These are phyloP conservation scores for Adansonia digitata DNA, from an alignment of 345 rosid genomes.

Conservation along the genomic window DNA sequence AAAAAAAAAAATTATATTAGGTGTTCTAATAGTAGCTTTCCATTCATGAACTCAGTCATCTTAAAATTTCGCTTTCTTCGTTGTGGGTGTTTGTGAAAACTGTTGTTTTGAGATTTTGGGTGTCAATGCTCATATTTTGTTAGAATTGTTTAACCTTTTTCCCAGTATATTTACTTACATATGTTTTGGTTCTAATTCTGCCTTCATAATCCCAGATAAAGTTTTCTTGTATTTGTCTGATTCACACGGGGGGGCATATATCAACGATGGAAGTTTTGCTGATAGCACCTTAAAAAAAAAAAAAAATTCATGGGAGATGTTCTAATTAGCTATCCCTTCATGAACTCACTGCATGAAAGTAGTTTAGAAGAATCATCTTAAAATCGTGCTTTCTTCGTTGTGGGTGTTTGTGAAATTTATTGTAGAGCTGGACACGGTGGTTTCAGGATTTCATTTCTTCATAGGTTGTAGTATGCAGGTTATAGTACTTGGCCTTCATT, in stretches of 20 bases:
- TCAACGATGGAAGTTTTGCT: constrained; percentile 24
- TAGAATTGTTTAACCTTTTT: not conserved
- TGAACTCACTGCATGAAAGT: no score
- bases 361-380: not conserved
- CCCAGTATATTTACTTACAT: not conserved
- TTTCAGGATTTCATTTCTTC: not conserved
- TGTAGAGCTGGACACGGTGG: not conserved
- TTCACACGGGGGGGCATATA: constrained; percentile 44
- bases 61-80: not conserved
- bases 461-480: not conserved
- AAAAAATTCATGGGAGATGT: no score
- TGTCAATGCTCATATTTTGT: not conserved
- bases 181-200: not conserved
- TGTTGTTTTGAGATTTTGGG: not conserved
- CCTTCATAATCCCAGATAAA: constrained; percentile 38
- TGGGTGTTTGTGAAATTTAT: not conserved
- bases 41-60: no score
- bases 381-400: not conserved
- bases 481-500: no score
- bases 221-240: constrained; percentile 30
- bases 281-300: no score
- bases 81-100: not conserved
- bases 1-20: no score
- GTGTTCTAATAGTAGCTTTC: no score
- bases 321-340: no score